These are phyloP conservation scores for Spathaspora girioi DNA, from an alignment of 805 yeast species.

Conservation along the genomic window DNA sequence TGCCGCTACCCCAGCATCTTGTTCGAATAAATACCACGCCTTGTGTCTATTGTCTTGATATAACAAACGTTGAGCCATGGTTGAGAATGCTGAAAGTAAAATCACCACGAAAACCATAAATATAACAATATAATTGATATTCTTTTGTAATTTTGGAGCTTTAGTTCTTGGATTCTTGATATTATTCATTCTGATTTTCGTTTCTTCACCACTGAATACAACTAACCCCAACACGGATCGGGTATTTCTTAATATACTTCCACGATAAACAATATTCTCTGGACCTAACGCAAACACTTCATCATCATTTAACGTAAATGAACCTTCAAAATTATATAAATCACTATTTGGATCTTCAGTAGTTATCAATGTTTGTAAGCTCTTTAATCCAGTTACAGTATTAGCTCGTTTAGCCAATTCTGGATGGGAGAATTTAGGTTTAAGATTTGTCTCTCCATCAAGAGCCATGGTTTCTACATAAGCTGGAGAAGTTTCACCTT, in stretches of 20 bases:
- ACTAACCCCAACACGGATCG: constrained; percentile 71
- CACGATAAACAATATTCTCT: constrained; percentile 85
- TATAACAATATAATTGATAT: constrained; percentile 77
- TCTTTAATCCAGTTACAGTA: constrained; percentile 47
- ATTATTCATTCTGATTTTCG: constrained; percentile 94
- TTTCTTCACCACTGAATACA: constrained; percentile 91
- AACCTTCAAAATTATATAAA: constrained; percentile 88
- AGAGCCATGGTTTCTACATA: constrained; percentile 94
- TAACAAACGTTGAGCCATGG: constrained; percentile 67
- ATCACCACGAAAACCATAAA: constrained; percentile 87
- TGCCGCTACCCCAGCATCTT: constrained; percentile 82
- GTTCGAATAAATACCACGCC: constrained; percentile 69
- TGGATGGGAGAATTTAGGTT: constrained; percentile 64
- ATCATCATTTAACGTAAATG: constrained; percentile 43
- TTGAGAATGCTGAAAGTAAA: constrained; percentile 70
- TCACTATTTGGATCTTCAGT: constrained; percentile 92
- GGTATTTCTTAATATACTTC: constrained; percentile 86
- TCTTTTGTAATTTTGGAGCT: constrained; percentile 85
- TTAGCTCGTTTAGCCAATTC: constrained; percentile 53
- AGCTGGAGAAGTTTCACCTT: constrained; percentile 55
- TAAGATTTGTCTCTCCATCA: constrained; percentile 95
- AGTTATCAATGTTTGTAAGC: constrained; percentile 51
- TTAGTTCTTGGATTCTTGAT: constrained; percentile 84
- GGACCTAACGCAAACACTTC: constrained; percentile 59
- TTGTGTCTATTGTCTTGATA: constrained; percentile 38